Conservation (phyloP, 139 green algal genomes). For the Astrephomene gubernaculifera region DNA sequence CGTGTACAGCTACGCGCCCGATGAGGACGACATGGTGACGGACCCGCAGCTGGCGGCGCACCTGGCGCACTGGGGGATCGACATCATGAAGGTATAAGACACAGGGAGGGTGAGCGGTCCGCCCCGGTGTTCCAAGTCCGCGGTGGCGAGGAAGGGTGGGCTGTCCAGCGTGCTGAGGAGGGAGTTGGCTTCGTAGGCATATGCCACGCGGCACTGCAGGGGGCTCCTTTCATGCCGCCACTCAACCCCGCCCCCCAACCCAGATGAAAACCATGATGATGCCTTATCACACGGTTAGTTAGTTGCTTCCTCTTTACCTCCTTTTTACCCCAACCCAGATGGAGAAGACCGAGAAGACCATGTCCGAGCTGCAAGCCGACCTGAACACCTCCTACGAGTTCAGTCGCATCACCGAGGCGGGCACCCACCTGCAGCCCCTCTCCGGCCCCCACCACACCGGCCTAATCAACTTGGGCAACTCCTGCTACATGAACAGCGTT, state of each 20-base stretch:
- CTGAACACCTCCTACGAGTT: conserved; percentile 94
- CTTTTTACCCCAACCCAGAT: too few species aligned
- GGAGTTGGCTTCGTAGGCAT: too few species aligned
- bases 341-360: conserved; percentile 98
- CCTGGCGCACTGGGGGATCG: conserved; percentile 98
- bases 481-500: conserved; percentile 96
- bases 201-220: too few species aligned
- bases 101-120: too few species aligned
- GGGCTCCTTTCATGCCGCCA: too few species aligned
- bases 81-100: conserved; percentile 92
- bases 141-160: too few species aligned
- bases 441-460: conserved; percentile 86
- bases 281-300: too few species aligned
- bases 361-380: conserved; percentile 92
- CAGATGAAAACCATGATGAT: too few species aligned
- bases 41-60: conserved; percentile 89
- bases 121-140: too few species aligned
- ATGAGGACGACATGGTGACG: conserved; percentile 98
- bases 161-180: too few species aligned
- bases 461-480: conserved; percentile 98
- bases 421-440: conserved; percentile 76
- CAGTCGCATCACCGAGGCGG: conserved; percentile 91
- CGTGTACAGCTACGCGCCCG: conserved; percentile 86
- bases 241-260: too few species aligned
- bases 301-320: too few species aligned